phyloP scores from a whole-genome alignment of 257 asterid species.

The Leptodermis oblonga region DNA sequence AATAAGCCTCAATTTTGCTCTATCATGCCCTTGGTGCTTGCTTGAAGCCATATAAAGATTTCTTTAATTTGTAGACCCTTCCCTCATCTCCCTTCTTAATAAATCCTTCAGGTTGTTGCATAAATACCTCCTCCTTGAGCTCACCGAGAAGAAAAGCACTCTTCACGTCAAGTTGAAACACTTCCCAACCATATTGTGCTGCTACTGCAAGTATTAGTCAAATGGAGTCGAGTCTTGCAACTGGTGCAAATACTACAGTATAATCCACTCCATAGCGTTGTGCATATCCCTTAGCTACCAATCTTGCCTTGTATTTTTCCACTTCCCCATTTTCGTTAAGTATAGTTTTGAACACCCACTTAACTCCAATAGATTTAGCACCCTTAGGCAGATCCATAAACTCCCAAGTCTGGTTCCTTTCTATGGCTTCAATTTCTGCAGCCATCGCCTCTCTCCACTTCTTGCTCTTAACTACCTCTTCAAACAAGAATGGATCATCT shows the following conservation, averaged over 20 bases:
- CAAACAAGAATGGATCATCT: no score
- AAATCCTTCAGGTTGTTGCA: background rate
- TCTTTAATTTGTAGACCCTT: background rate
- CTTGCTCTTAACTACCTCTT: background rate
- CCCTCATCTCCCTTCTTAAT: background rate
- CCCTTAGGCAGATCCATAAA: background rate
- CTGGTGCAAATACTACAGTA: no score
- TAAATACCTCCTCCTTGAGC: background rate
- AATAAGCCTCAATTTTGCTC: background rate
- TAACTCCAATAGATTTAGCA: background rate
- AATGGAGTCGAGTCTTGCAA: background rate
- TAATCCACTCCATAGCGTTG: background rate
- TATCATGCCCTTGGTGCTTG: conserved; percentile 2
- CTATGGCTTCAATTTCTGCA: background rate
- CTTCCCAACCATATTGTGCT: background rate
- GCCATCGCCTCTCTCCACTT: conserved; percentile 3
- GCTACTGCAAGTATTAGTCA: background rate
- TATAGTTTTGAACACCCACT: conserved; percentile 7
- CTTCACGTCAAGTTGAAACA: background rate
- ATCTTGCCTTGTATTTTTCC: background rate
- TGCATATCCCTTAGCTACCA: conserved; percentile 2
- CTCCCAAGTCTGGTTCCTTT: conserved; percentile 3
- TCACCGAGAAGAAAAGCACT: background rate
- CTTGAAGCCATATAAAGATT: background rate
- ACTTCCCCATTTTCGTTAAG: background rate